A percentile compares a stretch with the other conserved stretches of the same genome.
phyloP scores from a whole-genome alignment of 75 land plant genomes.

The Chamaecyparis obtusa region DNA sequence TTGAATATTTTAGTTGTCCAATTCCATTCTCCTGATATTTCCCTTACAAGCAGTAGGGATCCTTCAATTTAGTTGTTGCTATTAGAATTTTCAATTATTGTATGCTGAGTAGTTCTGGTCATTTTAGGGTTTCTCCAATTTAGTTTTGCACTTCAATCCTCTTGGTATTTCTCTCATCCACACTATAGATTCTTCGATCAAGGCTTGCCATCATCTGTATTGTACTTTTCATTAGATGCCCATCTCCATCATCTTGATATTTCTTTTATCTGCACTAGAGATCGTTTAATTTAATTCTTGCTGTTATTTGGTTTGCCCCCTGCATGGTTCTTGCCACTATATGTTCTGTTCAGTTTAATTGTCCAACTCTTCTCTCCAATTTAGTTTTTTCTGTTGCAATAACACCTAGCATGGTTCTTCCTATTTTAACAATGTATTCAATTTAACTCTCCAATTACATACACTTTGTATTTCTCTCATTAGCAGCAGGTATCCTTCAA shows the following conservation, averaged over 20 bases:
- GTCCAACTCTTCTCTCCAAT: too few species aligned
- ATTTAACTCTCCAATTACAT: too few species aligned
- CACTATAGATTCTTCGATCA: neutral
- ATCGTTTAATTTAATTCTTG: neutral
- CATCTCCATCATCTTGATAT: neutral
- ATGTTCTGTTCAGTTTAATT: too few species aligned
- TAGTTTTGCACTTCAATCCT: neutral
- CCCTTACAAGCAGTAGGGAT: too few species aligned
- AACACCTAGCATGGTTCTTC: too few species aligned
- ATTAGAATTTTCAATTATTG: too few species aligned
- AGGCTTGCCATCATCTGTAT: neutral
- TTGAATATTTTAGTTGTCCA: neutral
- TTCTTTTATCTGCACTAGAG: neutral
- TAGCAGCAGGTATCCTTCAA: too few species aligned
- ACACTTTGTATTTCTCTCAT: too few species aligned
- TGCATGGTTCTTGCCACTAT: neutral
- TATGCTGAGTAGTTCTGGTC: neutral
- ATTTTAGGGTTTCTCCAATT: neutral
- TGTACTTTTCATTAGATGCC: neutral
- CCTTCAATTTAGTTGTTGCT: neutral
- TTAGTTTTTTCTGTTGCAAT: too few species aligned
- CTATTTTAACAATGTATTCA: too few species aligned
- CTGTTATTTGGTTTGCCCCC: neutral
- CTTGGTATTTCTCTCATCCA: neutral
- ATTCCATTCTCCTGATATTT: too few species aligned